phyloP scores from a whole-genome alignment of 768 basidiomycete genomes.

The Russula brevipes region DNA sequence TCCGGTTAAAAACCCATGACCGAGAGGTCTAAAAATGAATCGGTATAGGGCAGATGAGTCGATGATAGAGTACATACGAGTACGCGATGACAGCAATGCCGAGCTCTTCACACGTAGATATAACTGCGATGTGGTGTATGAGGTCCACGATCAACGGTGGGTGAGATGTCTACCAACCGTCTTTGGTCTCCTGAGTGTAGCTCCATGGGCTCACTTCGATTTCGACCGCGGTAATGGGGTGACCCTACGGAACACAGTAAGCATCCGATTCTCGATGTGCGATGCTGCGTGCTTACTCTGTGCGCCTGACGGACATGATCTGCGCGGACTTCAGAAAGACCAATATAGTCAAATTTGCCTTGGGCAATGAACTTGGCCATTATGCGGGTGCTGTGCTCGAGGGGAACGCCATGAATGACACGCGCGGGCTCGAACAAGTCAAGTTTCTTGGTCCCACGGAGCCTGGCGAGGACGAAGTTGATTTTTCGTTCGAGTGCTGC shows the following conservation, averaged over 20 bases:
- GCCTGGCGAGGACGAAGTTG: conserved; percentile 27
- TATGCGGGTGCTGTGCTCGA: conserved; percentile 44
- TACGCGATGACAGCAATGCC: conserved; percentile 56
- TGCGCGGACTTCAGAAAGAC: conserved; percentile 51
- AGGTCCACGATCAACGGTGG: background rate
- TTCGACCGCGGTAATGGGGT: conserved; percentile 50
- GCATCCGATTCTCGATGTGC: conserved; percentile 30
- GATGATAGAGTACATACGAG: conserved; percentile 29
- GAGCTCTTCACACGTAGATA: conserved; percentile 49
- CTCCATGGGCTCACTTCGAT: conserved; percentile 64
- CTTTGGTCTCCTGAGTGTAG: conserved; percentile 49
- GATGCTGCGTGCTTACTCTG: conserved; percentile 35
- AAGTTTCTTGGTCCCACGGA: conserved; percentile 51
- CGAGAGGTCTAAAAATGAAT: conserved; percentile 36
- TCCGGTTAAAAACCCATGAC: conserved; percentile 50
- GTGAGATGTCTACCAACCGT: conserved; percentile 31
- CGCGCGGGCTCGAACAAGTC: conserved; percentile 58
- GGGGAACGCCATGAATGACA: conserved; percentile 38
- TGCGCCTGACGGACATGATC: conserved; percentile 41
- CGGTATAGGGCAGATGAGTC: background rate
- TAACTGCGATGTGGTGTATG: conserved; percentile 32
- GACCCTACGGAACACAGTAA: conserved; percentile 1
- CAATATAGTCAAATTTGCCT: conserved; percentile 56
- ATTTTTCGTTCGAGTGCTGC: conserved; percentile 18
- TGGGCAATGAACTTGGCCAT: conserved; percentile 46